These are phyloP conservation scores for Backusella mclennaniae DNA, from an alignment of 192 early-diverging fungal genomes.

Conservation along the genomic window DNA sequence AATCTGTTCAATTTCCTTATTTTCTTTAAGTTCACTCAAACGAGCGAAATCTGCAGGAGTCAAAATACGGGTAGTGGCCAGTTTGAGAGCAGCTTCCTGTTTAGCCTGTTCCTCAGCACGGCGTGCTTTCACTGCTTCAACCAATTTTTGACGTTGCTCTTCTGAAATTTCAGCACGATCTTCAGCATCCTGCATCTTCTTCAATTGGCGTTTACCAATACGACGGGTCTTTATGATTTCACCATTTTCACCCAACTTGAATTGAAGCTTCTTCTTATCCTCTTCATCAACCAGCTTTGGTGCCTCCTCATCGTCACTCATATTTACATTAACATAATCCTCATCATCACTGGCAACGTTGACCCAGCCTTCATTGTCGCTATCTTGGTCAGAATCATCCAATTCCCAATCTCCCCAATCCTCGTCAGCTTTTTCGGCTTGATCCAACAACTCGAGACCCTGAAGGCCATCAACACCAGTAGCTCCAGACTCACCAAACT, in stretches of 20 bases:
- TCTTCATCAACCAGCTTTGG: constrained; percentile 31
- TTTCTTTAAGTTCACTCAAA: constrained; percentile 73
- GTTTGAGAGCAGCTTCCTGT: constrained; percentile 42
- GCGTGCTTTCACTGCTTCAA: constrained; percentile 37
- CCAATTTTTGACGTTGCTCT: constrained; percentile 41
- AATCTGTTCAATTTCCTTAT: constrained; percentile 54
- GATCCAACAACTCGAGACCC: constrained; percentile 77
- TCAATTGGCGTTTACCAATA: constrained; percentile 43
- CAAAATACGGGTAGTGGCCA: constrained; percentile 66
- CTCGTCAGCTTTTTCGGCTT: constrained; percentile 43
- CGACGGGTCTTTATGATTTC: constrained; percentile 29
- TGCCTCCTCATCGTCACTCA: constrained; percentile 47
- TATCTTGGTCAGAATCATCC: constrained; percentile 37
- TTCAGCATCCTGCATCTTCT: constrained; percentile 39
- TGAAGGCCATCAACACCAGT: constrained; percentile 62
- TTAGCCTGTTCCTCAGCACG: constrained; percentile 46
- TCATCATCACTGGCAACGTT: constrained; percentile 35
- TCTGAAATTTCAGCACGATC: constrained; percentile 30
- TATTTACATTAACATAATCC: constrained; percentile 33
- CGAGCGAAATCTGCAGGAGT: constrained; percentile 91
- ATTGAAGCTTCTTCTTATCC: not conserved
- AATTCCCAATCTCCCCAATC: constrained; percentile 39
- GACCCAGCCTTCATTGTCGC: constrained; percentile 41
- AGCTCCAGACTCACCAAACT: constrained; percentile 73
- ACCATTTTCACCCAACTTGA: constrained; percentile 8